These are phyloP conservation scores for Neurospora discreta DNA, from an alignment of 495 filamentous ascomycete genomes.

Conservation along the genomic window DNA sequence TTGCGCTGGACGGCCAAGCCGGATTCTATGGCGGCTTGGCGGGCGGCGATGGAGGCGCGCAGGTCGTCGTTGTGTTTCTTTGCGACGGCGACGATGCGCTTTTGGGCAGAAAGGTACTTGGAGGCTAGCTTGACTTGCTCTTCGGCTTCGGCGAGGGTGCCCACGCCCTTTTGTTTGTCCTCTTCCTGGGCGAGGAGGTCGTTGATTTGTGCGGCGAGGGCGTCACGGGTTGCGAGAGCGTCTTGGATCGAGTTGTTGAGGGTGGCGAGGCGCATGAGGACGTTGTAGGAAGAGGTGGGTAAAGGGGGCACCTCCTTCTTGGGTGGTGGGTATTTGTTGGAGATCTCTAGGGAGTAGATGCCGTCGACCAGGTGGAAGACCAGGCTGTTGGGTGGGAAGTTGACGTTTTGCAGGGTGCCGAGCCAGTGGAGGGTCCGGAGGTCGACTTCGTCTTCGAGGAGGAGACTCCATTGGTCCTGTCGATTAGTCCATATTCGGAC, in stretches of 20 bases:
- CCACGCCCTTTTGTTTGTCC: conserved; percentile 21
- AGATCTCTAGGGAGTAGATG: conserved; percentile 58
- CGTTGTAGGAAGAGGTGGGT: conserved; percentile 75
- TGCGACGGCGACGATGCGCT: conserved; percentile 49
- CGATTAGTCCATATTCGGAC: conserved; percentile 72
- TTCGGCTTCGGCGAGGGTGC: conserved; percentile 44
- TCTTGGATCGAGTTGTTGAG: conserved; percentile 91
- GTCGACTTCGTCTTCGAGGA: conserved; percentile 63
- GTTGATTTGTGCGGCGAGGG: conserved; percentile 67
- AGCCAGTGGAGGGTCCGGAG: conserved; percentile 69
- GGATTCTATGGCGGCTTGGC: conserved; percentile 52
- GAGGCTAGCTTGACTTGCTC: conserved; percentile 50
- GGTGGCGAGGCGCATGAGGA: conserved; percentile 78
- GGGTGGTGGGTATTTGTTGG: conserved; percentile 31
- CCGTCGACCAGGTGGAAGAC: conserved; percentile 84
- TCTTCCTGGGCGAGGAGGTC: conserved; percentile 46
- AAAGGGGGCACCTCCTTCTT: conserved; percentile 30
- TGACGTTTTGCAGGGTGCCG: conserved; percentile 65
- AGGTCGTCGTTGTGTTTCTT: conserved; percentile 51
- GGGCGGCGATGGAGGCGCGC: conserved; percentile 49
- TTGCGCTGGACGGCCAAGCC: conserved; percentile 49
- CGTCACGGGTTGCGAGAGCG: conserved; percentile 65
- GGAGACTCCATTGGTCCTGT: conserved; percentile 45
- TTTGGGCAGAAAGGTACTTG: conserved; percentile 51
- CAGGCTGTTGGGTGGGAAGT: conserved; percentile 75